Evolutionary conservation across 345 rosid genomes (phyloP).

Genomic region (Ceriops decandra): DNA sequence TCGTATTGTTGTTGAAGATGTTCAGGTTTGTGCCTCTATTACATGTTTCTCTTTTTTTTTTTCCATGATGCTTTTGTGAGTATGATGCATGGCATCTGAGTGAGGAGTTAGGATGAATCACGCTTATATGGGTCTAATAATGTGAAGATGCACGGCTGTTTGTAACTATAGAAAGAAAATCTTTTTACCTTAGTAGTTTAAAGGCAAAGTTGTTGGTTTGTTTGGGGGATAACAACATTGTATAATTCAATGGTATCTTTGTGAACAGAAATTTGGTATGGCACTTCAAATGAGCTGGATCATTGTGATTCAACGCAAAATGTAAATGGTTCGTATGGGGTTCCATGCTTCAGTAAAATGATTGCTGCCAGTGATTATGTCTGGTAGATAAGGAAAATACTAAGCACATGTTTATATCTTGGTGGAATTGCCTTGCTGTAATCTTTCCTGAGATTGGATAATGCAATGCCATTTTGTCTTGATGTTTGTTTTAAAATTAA

Average conservation of each 20-base stretch:
- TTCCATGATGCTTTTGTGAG: not conserved
- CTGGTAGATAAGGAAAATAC: not conserved
- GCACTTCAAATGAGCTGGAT: conserved; percentile 7
- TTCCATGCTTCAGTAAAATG: not conserved
- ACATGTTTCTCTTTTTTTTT: too few species aligned
- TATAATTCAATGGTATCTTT: not conserved
- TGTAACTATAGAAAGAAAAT: too few species aligned
- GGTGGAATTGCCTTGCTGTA: not conserved
- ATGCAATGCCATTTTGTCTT: not conserved
- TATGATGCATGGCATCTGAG: not conserved
- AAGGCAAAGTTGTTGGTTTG: too few species aligned
- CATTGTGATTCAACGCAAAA: not conserved
- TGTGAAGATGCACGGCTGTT: too few species aligned
- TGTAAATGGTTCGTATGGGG: not conserved
- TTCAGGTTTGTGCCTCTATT: conserved; percentile 55
- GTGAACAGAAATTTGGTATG: conserved; percentile 11
- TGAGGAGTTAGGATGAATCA: not conserved
- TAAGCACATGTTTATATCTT: not conserved
- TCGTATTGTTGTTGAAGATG: conserved; percentile 95
- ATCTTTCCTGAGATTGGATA: not conserved
- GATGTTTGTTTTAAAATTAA: conserved; percentile 4
- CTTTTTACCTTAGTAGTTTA: too few species aligned
- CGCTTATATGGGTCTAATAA: too few species aligned
- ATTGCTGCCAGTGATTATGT: too few species aligned
- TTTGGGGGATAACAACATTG: too few species aligned